These are phyloP conservation scores for Polychaeton citri DNA, from an alignment of 2,329 filamentous ascomycete species.

Conservation along the genomic window DNA sequence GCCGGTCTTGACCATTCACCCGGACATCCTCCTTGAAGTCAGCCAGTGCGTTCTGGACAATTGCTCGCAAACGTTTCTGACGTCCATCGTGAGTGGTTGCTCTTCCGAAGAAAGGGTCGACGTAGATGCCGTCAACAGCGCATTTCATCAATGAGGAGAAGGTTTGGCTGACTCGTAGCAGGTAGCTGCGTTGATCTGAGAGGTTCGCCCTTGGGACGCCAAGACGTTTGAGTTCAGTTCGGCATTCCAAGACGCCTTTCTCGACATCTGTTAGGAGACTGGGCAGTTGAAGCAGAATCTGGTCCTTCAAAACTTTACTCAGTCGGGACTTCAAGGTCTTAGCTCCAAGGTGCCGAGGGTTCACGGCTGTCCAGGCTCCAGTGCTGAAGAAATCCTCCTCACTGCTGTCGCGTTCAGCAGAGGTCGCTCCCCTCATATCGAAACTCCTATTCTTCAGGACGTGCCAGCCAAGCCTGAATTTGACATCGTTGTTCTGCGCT, in stretches of 20 bases:
- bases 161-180: constrained; percentile 24
- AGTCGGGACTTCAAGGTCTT: constrained; percentile 8
- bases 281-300: constrained; percentile 36
- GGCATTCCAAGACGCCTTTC: constrained; percentile 21
- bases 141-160: constrained; percentile 32
- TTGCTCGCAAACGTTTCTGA: constrained; percentile 36
- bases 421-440: constrained; percentile 1
- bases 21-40: constrained; percentile 33
- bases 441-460: constrained; percentile 5
- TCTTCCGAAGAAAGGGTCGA: constrained; percentile 34
- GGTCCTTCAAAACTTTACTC: constrained; percentile 18
- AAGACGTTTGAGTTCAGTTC: constrained; percentile 3
- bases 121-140: constrained; percentile 37
- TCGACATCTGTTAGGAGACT: constrained; percentile 31
- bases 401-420: constrained; percentile 7
- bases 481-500: constrained; percentile 4
- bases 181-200: background rate
- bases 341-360: constrained; percentile 9
- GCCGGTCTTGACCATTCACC: constrained; percentile 25
- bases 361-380: constrained; percentile 1
- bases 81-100: constrained; percentile 10
- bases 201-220: background rate
- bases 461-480: constrained; percentile 5
- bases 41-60: constrained; percentile 36
- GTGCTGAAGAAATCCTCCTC: constrained; percentile 12